phyloP scores from a whole-genome alignment of 129 eudicot species.

The Arctium lappa region DNA sequence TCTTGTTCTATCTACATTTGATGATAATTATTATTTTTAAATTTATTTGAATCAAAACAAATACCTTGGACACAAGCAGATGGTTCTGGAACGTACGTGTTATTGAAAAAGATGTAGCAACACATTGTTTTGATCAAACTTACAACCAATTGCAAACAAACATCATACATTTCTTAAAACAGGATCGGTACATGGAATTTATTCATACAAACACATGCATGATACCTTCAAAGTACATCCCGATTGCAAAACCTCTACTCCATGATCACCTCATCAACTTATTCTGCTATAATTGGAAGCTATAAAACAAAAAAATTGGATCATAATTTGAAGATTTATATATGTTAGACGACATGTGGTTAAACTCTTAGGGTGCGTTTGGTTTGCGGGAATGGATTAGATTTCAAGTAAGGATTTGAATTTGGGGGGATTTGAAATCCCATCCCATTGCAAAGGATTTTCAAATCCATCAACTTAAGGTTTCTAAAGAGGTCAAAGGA shows the following conservation, averaged over 20 bases:
- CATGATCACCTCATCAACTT: neutral
- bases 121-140: neutral
- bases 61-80: neutral
- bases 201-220: neutral
- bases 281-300: neutral
- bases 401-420: too few species aligned
- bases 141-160: neutral
- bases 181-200: neutral
- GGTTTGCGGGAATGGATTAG: too few species aligned
- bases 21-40: too few species aligned
- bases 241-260: neutral
- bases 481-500: too few species aligned
- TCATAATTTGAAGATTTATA: neutral
- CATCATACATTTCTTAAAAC: neutral
- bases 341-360: neutral
- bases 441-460: too few species aligned
- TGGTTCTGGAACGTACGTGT: neutral
- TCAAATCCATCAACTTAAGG: too few species aligned
- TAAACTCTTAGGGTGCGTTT: neutral
- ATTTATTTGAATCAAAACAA: too few species aligned
- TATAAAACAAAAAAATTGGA: neutral
- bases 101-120: neutral
- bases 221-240: neutral
- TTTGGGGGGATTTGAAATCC: too few species aligned
- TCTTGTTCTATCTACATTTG: neutral